These are phyloP conservation scores for Aspergillus sp. DNA, from an alignment of 2,329 filamentous ascomycete species.

Conservation along the genomic window DNA sequence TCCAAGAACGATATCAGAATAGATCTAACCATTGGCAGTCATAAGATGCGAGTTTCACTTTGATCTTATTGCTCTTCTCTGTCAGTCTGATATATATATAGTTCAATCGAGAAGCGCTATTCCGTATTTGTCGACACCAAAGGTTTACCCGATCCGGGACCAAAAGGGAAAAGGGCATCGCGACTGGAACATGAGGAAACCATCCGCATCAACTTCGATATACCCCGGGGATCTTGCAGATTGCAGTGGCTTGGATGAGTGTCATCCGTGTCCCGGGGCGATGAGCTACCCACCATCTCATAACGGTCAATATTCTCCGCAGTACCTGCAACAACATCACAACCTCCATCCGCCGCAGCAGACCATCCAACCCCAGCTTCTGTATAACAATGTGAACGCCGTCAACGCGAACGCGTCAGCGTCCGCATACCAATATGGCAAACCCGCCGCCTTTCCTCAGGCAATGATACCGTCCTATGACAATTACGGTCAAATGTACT, in stretches of 20 bases:
- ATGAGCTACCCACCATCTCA: slow-evolving; percentile 49
- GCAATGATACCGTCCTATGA: slow-evolving; percentile 39
- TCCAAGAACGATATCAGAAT: background rate
- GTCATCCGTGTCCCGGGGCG: slow-evolving; percentile 36
- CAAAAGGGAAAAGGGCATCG: slow-evolving; percentile 25
- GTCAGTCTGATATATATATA: background rate
- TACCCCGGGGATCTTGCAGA: slow-evolving; percentile 17
- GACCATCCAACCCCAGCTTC: slow-evolving; percentile 38
- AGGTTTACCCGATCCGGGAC: slow-evolving; percentile 39
- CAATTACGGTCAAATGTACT: slow-evolving; percentile 37
- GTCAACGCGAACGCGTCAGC: slow-evolving; percentile 28
- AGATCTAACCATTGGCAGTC: too few relatives aligned
- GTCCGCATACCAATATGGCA: slow-evolving; percentile 42
- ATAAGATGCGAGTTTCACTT: background rate
- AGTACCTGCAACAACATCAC: slow-evolving; percentile 37
- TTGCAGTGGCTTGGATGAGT: slow-evolving; percentile 28
- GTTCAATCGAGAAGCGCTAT: background rate
- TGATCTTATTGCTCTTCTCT: background rate
- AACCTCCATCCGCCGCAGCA: slow-evolving; percentile 33
- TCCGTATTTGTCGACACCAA: slow-evolving; percentile 19
- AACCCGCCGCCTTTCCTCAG: slow-evolving; percentile 40
- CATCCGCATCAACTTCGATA: slow-evolving; percentile 13
- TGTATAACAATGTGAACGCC: slow-evolving; percentile 39
- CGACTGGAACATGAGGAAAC: slow-evolving; percentile 15
- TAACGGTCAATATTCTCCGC: slow-evolving; percentile 45